A percentile compares a stretch with the other conserved stretches of the same genome.
Evolutionary conservation across 2,329 filamentous ascomycete genomes (phyloP).

Genomic region (Blumeria hordei): DNA sequence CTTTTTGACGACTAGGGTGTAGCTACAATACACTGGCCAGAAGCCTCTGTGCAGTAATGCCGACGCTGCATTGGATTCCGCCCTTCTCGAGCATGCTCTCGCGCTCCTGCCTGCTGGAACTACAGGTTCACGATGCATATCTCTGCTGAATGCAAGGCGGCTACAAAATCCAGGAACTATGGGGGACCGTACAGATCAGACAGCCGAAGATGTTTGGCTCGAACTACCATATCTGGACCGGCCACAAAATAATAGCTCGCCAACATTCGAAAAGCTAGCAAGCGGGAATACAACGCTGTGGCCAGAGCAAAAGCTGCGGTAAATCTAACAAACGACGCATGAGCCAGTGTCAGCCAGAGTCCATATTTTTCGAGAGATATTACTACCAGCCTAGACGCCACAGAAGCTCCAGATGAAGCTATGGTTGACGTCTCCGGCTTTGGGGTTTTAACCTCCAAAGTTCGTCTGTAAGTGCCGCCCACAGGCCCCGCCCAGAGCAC

Average conservation of each 20-base stretch:
- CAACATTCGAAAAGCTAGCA: not conserved
- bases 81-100: not conserved
- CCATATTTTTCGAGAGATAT: no score
- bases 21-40: not conserved
- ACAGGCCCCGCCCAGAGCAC: not conserved
- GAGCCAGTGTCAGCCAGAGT: not conserved
- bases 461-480: not conserved
- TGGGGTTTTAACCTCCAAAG: not conserved
- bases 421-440: not conserved
- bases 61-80: not conserved
- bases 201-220: not conserved
- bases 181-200: not conserved
- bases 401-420: not conserved
- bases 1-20: not conserved
- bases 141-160: no score
- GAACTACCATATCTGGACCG: not conserved
- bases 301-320: no score
- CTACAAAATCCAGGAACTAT: not conserved
- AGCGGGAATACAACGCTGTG: not conserved
- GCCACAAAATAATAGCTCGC: not conserved
- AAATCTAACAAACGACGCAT: not conserved
- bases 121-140: not conserved
- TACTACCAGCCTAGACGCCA: not conserved
- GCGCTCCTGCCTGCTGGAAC: not conserved
- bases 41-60: not conserved